Conservation (phyloP, 495 filamentous ascomycete species). For the Chaetomium tenue region DNA sequence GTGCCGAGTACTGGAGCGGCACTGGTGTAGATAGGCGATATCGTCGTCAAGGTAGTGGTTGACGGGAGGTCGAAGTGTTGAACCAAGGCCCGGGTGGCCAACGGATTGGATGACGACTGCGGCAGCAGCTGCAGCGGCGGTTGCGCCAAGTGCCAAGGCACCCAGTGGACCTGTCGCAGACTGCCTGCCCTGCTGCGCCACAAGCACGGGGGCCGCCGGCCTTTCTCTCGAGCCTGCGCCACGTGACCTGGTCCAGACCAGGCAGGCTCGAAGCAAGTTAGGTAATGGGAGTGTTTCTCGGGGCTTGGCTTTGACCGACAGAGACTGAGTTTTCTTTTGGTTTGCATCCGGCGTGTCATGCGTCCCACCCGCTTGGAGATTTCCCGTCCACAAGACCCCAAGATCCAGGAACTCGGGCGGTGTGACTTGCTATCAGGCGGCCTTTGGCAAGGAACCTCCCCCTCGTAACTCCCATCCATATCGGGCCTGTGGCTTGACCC, state of each 20-base stretch:
- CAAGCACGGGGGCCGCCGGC: not conserved
- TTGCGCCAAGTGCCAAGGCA: not conserved
- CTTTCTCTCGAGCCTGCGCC: not conserved
- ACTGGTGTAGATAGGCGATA: not conserved
- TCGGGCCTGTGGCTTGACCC: not conserved
- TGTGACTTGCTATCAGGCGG: not conserved
- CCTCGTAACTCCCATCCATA: no score
- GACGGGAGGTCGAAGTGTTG: not conserved
- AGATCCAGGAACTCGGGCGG: not conserved
- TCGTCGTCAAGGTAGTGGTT: not conserved
- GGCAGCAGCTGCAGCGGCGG: not conserved
- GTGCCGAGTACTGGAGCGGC: not conserved
- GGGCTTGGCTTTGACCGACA: not conserved
- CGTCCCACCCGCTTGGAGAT: not conserved
- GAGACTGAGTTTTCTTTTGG: not conserved
- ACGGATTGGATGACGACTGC: constrained; percentile 7
- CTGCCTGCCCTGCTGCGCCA: not conserved
- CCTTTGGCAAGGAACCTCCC: not conserved
- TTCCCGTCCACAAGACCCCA: not conserved
- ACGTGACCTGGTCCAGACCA: not conserved
- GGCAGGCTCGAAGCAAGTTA: not conserved
- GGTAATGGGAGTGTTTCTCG: not conserved
- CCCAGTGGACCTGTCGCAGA: not conserved
- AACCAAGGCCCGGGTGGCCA: not conserved
- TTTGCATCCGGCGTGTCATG: constrained; percentile 4